phyloP scores from a whole-genome alignment of 331 rosid species.

The Arachis monticola region DNA sequence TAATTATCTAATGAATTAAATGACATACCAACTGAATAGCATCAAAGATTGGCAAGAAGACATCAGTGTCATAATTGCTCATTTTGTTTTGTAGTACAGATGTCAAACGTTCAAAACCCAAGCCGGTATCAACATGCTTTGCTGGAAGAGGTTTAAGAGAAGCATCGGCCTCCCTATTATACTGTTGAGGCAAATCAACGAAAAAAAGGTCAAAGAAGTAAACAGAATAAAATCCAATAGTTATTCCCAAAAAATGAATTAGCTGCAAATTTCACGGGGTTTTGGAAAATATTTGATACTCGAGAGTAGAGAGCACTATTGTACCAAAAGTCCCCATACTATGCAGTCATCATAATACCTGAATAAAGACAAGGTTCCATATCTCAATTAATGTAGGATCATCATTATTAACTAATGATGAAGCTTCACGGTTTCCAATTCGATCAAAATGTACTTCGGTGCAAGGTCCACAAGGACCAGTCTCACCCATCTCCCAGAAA shows the following conservation, averaged over 20 bases:
- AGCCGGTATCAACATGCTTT: constrained; percentile 93
- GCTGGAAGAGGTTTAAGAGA: constrained; percentile 88
- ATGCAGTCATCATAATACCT: constrained; percentile 53
- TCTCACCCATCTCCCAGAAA: constrained; percentile 99
- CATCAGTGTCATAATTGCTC: constrained; percentile 97
- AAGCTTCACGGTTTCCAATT: constrained; percentile 92
- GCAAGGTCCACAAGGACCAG: constrained; percentile 99
- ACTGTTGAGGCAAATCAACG: constrained; percentile 50
- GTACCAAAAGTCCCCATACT: not conserved
- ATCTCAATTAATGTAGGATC: constrained; percentile 98
- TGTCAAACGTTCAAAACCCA: constrained; percentile 96
- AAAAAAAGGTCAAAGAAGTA: constrained; percentile 6
- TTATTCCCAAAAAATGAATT: constrained; percentile 1
- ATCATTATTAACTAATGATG: constrained; percentile 85
- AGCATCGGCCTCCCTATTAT: constrained; percentile 88
- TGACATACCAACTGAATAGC: constrained; percentile 77
- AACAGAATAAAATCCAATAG: not conserved
- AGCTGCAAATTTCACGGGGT: not conserved
- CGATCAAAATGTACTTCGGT: constrained; percentile 96
- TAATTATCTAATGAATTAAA: constrained; percentile 33
- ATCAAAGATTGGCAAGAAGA: constrained; percentile 91
- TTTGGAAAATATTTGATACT: constrained; percentile 2
- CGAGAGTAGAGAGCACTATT: constrained; percentile 28
- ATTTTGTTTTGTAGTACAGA: constrained; percentile 83
- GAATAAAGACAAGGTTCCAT: constrained; percentile 97